phyloP scores from a whole-genome alignment of 768 basidiomycete species.

The Podaxis sp. region DNA sequence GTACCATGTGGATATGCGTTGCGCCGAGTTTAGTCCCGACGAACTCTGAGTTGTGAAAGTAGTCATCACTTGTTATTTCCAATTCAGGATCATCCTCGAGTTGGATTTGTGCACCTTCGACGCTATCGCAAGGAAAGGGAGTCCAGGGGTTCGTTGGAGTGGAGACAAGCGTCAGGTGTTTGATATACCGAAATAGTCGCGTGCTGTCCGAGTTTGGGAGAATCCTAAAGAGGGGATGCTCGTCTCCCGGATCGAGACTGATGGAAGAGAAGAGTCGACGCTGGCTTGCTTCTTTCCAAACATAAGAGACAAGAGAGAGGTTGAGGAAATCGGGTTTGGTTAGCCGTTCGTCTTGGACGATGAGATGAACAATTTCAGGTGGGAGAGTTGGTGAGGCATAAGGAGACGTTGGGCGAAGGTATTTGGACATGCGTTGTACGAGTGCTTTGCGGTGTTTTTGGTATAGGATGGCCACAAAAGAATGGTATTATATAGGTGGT shows the following conservation, averaged over 20 bases:
- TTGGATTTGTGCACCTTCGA: not conserved
- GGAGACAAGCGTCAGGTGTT: conserved; percentile 2
- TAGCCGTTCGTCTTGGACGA: not conserved
- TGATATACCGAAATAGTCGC: not conserved
- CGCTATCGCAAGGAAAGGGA: not conserved
- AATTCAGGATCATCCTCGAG: not conserved
- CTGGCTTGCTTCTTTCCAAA: conserved; percentile 6
- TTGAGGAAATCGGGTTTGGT: not conserved
- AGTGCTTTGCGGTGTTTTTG: not conserved
- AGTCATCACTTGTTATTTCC: not conserved
- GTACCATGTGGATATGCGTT: conserved; percentile 3
- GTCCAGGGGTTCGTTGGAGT: not conserved
- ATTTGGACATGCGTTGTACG: not conserved
- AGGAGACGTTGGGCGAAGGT: not conserved
- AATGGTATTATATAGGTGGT: conserved; percentile 1
- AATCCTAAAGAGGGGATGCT: not conserved
- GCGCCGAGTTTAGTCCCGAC: not conserved
- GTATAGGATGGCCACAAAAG: not conserved
- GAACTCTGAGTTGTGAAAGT: not conserved
- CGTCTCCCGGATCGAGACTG: not conserved
- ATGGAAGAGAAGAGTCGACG: conserved; percentile 7
- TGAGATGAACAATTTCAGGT: conserved; percentile 3
- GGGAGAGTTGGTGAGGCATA: not conserved
- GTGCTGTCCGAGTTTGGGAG: not conserved
- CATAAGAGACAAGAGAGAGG: not conserved